Conservation (phyloP, 148 eudicot genomes). For the Heliamphora exappendiculata region DNA sequence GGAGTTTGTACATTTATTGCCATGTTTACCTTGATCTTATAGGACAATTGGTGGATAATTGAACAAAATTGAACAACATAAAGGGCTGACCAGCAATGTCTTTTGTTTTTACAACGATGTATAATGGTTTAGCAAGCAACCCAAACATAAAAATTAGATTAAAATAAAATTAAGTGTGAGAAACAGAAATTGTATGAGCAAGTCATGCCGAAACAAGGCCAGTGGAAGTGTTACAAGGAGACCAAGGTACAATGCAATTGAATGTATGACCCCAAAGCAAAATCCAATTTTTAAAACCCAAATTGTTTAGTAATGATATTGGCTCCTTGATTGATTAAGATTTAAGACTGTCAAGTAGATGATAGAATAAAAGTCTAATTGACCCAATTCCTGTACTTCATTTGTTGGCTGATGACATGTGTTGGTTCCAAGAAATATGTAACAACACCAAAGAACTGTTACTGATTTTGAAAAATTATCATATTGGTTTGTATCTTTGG, state of each 20-base stretch:
- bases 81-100: neutral
- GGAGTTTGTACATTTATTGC: neutral
- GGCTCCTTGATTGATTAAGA: neutral
- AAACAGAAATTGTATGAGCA: neutral
- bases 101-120: neutral
- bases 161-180: neutral
- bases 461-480: neutral
- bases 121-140: neutral
- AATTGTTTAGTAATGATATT: neutral
- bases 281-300: neutral
- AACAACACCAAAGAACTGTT: neutral
- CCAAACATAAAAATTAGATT: neutral
- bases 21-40: neutral
- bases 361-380: neutral
- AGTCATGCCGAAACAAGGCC: neutral
- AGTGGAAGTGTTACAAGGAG: neutral
- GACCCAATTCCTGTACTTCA: neutral
- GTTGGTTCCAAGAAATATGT: neutral
- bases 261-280: neutral
- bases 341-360: neutral
- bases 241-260: neutral
- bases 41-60: neutral
- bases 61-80: neutral
- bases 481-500: neutral
- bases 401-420: neutral